These are phyloP conservation scores for Lactarius evosmus DNA, from an alignment of 768 basidiomycete genomes.

Conservation along the genomic window DNA sequence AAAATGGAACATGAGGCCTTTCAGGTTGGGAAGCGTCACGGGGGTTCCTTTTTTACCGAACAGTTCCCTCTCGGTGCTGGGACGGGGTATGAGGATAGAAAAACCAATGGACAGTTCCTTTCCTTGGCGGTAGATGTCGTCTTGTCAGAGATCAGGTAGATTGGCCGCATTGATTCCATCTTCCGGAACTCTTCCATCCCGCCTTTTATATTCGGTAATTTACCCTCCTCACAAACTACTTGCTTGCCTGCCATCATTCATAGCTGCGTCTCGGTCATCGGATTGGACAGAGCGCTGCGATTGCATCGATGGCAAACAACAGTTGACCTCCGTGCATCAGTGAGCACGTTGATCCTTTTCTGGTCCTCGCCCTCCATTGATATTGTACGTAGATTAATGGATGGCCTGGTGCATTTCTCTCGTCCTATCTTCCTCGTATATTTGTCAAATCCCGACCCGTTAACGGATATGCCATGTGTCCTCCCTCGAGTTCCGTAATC, in stretches of 20 bases:
- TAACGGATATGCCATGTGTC: slow-evolving; percentile 18
- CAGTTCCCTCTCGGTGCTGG: no score
- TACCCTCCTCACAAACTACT: background rate
- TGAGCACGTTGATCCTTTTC: slow-evolving; percentile 30
- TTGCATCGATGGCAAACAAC: slow-evolving; percentile 74
- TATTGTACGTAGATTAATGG: slow-evolving; percentile 46
- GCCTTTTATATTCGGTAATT: slow-evolving; percentile 61
- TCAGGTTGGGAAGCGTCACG: no score
- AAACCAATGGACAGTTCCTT: no score
- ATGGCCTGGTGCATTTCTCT: slow-evolving; percentile 47
- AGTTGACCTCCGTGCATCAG: slow-evolving; percentile 63
- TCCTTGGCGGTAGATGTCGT: slow-evolving; percentile 47
- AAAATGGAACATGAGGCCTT: no score
- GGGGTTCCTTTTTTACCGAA: no score
- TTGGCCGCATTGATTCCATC: slow-evolving; percentile 60
- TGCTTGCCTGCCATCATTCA: background rate
- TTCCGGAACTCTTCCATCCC: slow-evolving; percentile 65
- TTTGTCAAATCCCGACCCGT: background rate
- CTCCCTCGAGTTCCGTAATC: background rate
- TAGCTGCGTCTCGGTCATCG: slow-evolving; percentile 41
- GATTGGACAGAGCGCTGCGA: slow-evolving; percentile 46
- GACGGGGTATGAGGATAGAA: no score
- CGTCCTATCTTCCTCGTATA: background rate
- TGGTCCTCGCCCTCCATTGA: background rate
- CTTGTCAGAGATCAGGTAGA: slow-evolving; percentile 61